Conservation (phyloP, 2,329 filamentous ascomycete species). For the Fusarium sp. region DNA sequence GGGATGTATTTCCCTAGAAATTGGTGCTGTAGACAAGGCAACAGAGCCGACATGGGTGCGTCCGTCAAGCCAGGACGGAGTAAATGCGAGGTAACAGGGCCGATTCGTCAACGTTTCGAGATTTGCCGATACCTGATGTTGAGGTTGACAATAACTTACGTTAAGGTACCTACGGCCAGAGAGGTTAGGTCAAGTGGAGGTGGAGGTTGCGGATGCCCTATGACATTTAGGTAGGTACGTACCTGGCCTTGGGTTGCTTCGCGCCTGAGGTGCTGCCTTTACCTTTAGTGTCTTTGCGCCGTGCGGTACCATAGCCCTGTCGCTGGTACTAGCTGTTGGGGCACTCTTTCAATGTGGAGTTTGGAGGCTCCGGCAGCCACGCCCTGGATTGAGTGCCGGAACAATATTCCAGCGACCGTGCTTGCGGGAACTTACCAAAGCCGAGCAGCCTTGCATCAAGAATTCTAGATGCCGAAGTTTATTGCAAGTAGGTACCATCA, state of each 20-base stretch:
- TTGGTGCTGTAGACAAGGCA: conserved; percentile 54
- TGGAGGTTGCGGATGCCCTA: conserved; percentile 30
- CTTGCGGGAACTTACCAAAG: neutral
- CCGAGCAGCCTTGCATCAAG: neutral
- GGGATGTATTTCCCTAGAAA: conserved; percentile 57
- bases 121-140: conserved; percentile 44
- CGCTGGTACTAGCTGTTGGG: neutral
- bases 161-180: conserved; percentile 15
- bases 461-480: neutral
- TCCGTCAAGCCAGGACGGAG: conserved; percentile 50
- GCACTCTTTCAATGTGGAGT: conserved; percentile 4
- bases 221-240: conserved; percentile 26
- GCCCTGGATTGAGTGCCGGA: conserved; percentile 8
- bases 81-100: conserved; percentile 41
- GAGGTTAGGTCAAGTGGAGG: neutral
- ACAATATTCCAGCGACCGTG: conserved; percentile 26
- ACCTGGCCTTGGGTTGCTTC: conserved; percentile 8
- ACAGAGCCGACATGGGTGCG: conserved; percentile 59
- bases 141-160: conserved; percentile 32
- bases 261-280: neutral
- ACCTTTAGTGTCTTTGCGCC: too few relatives aligned
- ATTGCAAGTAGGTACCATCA: neutral
- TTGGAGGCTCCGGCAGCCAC: conserved; percentile 5
- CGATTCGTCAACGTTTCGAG: conserved; percentile 31
- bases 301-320: conserved; percentile 1